Conservation (phyloP, 495 filamentous ascomycete species). For the Tuber umbilicatum region DNA sequence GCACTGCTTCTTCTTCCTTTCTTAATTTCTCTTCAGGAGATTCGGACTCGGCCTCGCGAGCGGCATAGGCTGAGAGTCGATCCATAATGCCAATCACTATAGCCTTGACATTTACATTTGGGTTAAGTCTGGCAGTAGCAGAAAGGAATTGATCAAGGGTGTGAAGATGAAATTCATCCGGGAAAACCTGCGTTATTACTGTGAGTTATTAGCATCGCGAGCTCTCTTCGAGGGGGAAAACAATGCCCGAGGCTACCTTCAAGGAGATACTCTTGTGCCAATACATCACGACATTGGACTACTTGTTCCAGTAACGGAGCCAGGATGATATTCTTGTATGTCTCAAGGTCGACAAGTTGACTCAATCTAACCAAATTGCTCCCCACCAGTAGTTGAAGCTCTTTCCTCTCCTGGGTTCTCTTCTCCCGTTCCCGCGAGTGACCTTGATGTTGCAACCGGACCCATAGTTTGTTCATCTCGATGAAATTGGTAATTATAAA, state of each 20-base stretch:
- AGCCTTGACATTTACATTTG: slow-evolving; percentile 92
- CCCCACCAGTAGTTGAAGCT: slow-evolving; percentile 89
- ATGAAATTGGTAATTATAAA: slow-evolving; percentile 98
- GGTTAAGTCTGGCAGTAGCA: slow-evolving; percentile 83
- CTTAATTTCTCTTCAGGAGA: slow-evolving; percentile 63
- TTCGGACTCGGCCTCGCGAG: slow-evolving; percentile 72
- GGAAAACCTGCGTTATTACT: slow-evolving; percentile 98
- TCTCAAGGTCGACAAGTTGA: slow-evolving; percentile 88
- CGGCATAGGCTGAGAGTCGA: slow-evolving; percentile 82
- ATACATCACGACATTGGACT: slow-evolving; percentile 91
- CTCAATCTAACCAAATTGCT: slow-evolving; percentile 93
- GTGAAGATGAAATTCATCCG: slow-evolving; percentile 95
- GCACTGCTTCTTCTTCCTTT: slow-evolving; percentile 75
- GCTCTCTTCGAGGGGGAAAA: slow-evolving; percentile 1
- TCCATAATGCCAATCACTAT: slow-evolving; percentile 99
- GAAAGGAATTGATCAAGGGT: slow-evolving; percentile 90
- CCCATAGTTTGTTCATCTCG: slow-evolving; percentile 99
- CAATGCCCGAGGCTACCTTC: slow-evolving; percentile 54
- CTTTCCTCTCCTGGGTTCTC: slow-evolving; percentile 86
- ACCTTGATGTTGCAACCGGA: slow-evolving; percentile 92
- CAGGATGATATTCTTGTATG: slow-evolving; percentile 85
- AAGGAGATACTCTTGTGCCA: slow-evolving; percentile 94
- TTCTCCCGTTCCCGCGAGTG: slow-evolving; percentile 90
- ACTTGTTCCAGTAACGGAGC: slow-evolving; percentile 89
- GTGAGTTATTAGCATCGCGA: slow-evolving; percentile 36